These are phyloP conservation scores for Fusarium pilosicola DNA, from an alignment of 2,329 filamentous ascomycete species.

Conservation along the genomic window DNA sequence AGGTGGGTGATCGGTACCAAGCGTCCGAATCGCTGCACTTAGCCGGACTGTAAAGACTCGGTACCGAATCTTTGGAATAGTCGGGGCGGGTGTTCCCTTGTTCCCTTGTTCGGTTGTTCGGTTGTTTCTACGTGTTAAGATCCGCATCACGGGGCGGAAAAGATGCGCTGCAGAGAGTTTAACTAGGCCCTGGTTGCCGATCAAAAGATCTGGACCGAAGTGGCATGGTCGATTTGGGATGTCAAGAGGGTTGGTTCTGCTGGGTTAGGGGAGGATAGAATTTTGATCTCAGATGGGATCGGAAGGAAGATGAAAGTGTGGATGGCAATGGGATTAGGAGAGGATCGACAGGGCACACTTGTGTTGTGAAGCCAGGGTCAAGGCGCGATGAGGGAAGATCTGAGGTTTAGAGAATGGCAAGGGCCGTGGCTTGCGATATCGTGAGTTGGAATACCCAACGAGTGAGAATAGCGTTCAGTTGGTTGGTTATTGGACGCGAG, in stretches of 20 bases:
- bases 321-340: background rate
- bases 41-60: background rate
- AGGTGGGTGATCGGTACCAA: background rate
- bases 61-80: constrained; percentile 29
- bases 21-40: background rate
- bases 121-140: constrained; percentile 1
- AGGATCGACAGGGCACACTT: constrained; percentile 33
- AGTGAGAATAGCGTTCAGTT: background rate
- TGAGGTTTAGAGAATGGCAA: background rate
- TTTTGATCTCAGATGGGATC: constrained; percentile 18
- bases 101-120: constrained; percentile 12
- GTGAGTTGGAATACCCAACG: background rate
- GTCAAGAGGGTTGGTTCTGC: constrained; percentile 7
- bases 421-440: background rate
- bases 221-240: constrained; percentile 13
- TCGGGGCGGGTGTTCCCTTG: constrained; percentile 23
- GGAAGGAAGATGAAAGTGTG: constrained; percentile 8
- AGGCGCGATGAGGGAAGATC: background rate
- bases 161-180: constrained; percentile 1
- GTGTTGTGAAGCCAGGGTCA: constrained; percentile 9
- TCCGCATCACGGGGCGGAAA: background rate
- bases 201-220: constrained; percentile 34
- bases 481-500: background rate
- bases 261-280: constrained; percentile 23
- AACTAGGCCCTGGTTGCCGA: constrained; percentile 20